Evolutionary conservation across 139 green algal genomes (phyloP).

Genomic region (Chlamydomonas incerta): DNA sequence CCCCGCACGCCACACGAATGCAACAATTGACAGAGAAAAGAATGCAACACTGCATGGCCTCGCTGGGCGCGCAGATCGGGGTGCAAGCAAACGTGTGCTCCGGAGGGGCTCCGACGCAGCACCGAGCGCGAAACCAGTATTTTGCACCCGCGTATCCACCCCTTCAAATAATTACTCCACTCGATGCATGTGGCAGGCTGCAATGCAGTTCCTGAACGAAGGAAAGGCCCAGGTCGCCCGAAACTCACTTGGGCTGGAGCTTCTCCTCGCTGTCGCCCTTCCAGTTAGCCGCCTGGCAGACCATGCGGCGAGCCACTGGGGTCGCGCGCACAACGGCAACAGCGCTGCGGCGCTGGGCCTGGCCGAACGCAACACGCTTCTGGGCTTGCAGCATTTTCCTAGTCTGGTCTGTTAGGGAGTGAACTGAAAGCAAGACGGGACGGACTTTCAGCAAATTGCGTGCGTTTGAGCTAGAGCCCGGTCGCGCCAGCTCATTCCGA

Average conservation of each 20-base stretch:
- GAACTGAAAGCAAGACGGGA: neutral
- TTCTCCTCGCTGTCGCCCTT: slow-evolving; percentile 22
- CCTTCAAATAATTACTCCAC: too few species aligned
- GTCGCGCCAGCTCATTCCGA: too few species aligned
- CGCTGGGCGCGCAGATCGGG: neutral
- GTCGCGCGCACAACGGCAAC: neutral
- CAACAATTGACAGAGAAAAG: neutral
- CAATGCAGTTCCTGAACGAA: neutral
- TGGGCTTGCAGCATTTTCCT: slow-evolving; percentile 5
- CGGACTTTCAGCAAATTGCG: too few species aligned
- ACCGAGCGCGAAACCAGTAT: too few species aligned
- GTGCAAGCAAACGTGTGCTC: neutral
- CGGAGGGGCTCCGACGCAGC: too few species aligned
- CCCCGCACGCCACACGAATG: too few species aligned
- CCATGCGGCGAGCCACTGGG: neutral
- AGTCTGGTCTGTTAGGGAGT: neutral
- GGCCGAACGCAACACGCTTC: neutral
- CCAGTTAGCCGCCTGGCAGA: slow-evolving; percentile 5
- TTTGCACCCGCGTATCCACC: too few species aligned
- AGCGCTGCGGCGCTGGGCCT: neutral
- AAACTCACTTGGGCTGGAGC: slow-evolving; percentile 28
- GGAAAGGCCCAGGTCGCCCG: neutral
- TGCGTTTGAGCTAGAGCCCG: too few species aligned
- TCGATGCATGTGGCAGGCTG: too few species aligned
- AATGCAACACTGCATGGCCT: neutral